phyloP scores from a whole-genome alignment of 108 stramenopile species.

The Skeletonema tropicum region DNA sequence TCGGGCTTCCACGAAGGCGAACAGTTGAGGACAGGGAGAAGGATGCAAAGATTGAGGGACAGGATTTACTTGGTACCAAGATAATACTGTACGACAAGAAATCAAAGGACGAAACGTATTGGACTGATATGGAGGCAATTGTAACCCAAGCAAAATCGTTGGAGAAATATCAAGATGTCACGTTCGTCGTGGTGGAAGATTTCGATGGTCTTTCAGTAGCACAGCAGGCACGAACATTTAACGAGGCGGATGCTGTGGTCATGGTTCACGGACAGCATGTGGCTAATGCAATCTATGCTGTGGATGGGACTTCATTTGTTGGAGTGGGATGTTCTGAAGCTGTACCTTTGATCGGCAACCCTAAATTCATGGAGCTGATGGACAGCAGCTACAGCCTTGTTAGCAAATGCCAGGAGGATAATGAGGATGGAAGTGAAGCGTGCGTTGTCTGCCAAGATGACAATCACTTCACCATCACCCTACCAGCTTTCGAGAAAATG shows the following conservation, averaged over 20 bases:
- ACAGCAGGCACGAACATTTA: slow-evolving; percentile 41
- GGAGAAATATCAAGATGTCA: slow-evolving; percentile 38
- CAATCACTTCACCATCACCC: slow-evolving; percentile 31
- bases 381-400: slow-evolving; percentile 33
- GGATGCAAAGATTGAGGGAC: slow-evolving; percentile 1
- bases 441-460: slow-evolving; percentile 36
- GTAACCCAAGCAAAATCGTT: slow-evolving; percentile 28
- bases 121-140: slow-evolving; percentile 44
- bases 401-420: slow-evolving; percentile 23
- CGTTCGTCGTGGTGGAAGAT: slow-evolving; percentile 38
- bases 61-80: slow-evolving; percentile 20
- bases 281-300: slow-evolving; percentile 47
- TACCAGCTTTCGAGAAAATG: slow-evolving; percentile 37
- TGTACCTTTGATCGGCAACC: slow-evolving; percentile 39
- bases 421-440: neutral
- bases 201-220: slow-evolving; percentile 37
- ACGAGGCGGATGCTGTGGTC: slow-evolving; percentile 45
- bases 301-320: slow-evolving; percentile 47
- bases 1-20: slow-evolving; percentile 37
- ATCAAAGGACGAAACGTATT: slow-evolving; percentile 25
- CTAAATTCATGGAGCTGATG: slow-evolving; percentile 38
- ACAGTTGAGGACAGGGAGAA: slow-evolving; percentile 17
- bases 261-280: slow-evolving; percentile 49
- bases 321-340: slow-evolving; percentile 34
- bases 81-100: slow-evolving; percentile 48